phyloP scores from a whole-genome alignment of 345 rosid genomes.

The Gossypium australe region DNA sequence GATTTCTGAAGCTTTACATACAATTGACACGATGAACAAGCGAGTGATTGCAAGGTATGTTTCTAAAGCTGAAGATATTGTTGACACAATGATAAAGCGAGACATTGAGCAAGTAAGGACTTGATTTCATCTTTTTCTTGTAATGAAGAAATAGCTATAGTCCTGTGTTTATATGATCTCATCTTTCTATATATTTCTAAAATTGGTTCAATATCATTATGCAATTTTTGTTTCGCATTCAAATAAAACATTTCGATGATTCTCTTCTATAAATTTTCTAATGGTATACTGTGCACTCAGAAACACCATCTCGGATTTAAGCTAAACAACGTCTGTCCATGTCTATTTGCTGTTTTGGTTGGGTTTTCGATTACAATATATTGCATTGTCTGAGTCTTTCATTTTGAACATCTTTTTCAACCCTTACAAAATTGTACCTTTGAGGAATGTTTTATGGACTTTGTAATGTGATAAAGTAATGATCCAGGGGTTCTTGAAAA shows the following conservation, averaged over 20 bases:
- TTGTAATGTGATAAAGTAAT: neutral
- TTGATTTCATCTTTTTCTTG: neutral
- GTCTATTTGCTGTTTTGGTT: slow-evolving; percentile 36
- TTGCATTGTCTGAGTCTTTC: too few species aligned
- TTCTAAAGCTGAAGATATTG: neutral
- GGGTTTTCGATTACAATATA: slow-evolving; percentile 36
- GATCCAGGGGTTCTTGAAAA: neutral
- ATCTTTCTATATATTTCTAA: neutral
- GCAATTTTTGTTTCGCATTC: neutral
- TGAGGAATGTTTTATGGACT: slow-evolving; percentile 36
- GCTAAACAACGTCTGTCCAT: too few species aligned
- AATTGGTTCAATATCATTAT: neutral
- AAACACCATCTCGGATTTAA: neutral
- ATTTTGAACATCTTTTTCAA: neutral
- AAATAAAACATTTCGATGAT: too few species aligned
- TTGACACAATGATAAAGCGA: neutral
- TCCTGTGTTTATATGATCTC: neutral
- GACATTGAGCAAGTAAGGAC: neutral
- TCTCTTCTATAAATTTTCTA: neutral
- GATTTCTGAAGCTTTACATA: neutral
- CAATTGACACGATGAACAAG: neutral
- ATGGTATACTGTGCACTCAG: neutral
- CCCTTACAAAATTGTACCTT: slow-evolving; percentile 89
- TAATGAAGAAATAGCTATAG: neutral
- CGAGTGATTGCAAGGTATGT: neutral